Percentiles rank a stretch among this genome's conserved stretches.
phyloP scores from a whole-genome alignment of 139 green algal genomes.

The Deuterostichococcus epilithicus region DNA sequence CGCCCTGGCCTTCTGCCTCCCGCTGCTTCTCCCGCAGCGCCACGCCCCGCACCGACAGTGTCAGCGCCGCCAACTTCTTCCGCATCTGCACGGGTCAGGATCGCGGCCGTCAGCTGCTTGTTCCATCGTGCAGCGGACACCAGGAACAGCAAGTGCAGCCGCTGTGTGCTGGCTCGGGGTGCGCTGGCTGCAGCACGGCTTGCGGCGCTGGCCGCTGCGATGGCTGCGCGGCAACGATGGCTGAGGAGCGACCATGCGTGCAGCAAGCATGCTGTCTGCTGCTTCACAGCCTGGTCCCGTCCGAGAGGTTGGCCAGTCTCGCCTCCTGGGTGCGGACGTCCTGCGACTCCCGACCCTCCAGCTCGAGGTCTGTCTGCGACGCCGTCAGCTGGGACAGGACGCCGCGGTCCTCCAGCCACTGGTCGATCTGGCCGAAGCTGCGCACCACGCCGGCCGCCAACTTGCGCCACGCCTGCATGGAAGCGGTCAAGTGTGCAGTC shows the following conservation, averaged over 20 bases:
- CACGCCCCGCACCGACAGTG: conserved; percentile 74
- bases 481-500: too few relatives aligned
- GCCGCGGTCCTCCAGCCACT: conserved; percentile 36
- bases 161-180: background rate
- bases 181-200: too few relatives aligned
- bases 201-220: too few relatives aligned
- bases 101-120: background rate
- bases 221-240: too few relatives aligned
- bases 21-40: conserved; percentile 67
- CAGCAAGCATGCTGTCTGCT: too few relatives aligned
- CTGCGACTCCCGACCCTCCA: background rate
- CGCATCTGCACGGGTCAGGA: conserved; percentile 30
- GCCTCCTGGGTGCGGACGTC: background rate
- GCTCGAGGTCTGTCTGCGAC: background rate
- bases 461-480: too few relatives aligned
- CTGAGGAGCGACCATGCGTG: background rate
- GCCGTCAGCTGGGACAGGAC: conserved; percentile 44
- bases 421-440: conserved; percentile 27
- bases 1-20: too few relatives aligned
- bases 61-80: conserved; percentile 46
- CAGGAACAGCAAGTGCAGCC: background rate
- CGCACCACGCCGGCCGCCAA: too few relatives aligned
- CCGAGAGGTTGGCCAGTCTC: background rate
- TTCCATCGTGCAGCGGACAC: too few relatives aligned
- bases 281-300: too few relatives aligned